Conservation (phyloP, 257 asterid genomes). For the Rehmannia glutinosa region DNA sequence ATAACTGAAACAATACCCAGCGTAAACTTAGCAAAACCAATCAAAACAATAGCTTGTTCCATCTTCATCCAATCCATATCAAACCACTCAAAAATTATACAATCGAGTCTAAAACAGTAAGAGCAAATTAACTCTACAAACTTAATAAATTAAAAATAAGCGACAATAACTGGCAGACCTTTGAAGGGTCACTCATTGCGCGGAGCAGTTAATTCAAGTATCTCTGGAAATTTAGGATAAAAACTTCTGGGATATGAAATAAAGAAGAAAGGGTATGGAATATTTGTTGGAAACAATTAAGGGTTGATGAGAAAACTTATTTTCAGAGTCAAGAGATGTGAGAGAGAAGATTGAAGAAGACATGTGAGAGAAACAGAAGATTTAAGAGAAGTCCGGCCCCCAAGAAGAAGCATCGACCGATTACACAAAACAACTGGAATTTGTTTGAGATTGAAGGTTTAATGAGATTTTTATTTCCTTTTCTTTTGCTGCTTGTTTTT, state of each 20-base stretch:
- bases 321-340: conserved; percentile 19
- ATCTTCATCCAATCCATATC: not conserved
- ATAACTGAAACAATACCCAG: not conserved
- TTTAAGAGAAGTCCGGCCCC: conserved; percentile 18
- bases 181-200: conserved; percentile 56
- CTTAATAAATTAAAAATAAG: not conserved
- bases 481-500: not conserved
- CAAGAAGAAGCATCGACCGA: conserved; percentile 47
- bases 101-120: not conserved
- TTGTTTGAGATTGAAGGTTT: not conserved
- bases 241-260: conserved; percentile 23
- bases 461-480: not conserved
- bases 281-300: conserved; percentile 26
- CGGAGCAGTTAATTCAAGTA: conserved; percentile 23
- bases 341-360: conserved; percentile 40
- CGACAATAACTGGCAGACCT: conserved; percentile 34
- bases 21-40: not conserved
- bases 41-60: conserved; percentile 1
- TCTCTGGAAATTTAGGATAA: conserved; percentile 13
- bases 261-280: conserved; percentile 31
- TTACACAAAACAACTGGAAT: conserved; percentile 1
- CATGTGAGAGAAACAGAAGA: conserved; percentile 56
- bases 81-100: conserved; percentile 5
- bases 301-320: conserved; percentile 28
- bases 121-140: not conserved